Conservation (phyloP, 352 stramenopile genomes). For the Phytophthora ramorum region DNA sequence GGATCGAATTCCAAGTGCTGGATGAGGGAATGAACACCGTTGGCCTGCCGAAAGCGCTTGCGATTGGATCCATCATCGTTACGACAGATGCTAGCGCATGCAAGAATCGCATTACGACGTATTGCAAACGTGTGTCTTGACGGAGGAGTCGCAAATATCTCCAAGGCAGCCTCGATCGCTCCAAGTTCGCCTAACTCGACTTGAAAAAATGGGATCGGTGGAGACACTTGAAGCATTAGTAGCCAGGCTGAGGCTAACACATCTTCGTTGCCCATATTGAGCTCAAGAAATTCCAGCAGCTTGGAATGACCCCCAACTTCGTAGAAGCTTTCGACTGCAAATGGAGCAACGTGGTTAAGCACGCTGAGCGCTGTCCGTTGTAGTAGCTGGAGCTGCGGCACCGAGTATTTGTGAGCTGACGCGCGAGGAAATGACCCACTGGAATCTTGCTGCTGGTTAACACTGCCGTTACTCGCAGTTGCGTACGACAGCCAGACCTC, state of each 20-base stretch:
- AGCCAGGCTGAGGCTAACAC: slow-evolving; percentile 56
- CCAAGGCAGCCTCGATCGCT: slow-evolving; percentile 59
- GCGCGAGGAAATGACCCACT: slow-evolving; percentile 2
- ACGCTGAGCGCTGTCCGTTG: slow-evolving; percentile 67
- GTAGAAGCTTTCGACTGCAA: slow-evolving; percentile 64
- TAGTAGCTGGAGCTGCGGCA: slow-evolving; percentile 55
- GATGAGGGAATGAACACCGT: slow-evolving; percentile 54
- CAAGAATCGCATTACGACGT: slow-evolving; percentile 67
- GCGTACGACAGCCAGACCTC: slow-evolving; percentile 71
- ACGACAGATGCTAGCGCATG: slow-evolving; percentile 65
- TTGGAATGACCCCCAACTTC: slow-evolving; percentile 55
- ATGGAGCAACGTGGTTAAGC: slow-evolving; percentile 55
- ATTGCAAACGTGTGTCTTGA: slow-evolving; percentile 67
- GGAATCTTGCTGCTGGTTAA: slow-evolving; percentile 6
- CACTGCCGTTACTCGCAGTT: slow-evolving; percentile 15
- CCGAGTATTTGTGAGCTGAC: slow-evolving; percentile 48
- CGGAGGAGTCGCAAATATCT: slow-evolving; percentile 51
- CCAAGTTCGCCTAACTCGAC: slow-evolving; percentile 51
- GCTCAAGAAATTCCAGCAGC: slow-evolving; percentile 61
- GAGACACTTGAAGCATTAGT: slow-evolving; percentile 58
- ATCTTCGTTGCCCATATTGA: slow-evolving; percentile 44
- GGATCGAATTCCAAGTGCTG: slow-evolving; percentile 59
- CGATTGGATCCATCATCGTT: slow-evolving; percentile 58
- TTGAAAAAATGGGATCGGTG: slow-evolving; percentile 43
- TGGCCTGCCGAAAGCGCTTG: slow-evolving; percentile 51